phyloP scores from a whole-genome alignment of 2,329 filamentous ascomycete genomes.

The Pestalotiopsis sp. region DNA sequence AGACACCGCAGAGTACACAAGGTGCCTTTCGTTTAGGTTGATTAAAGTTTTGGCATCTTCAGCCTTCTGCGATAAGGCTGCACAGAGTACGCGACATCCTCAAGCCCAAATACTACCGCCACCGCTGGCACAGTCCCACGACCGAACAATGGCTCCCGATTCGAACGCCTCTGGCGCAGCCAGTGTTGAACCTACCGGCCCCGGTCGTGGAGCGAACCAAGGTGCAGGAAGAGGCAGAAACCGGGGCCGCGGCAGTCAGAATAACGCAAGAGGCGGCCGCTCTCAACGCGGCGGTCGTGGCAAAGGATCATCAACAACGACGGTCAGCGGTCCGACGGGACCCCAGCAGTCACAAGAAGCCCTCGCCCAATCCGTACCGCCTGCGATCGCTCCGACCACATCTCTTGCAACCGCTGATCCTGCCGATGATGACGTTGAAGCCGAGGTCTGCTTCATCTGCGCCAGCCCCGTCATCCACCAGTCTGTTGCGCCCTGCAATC shows the following conservation, averaged over 20 bases:
- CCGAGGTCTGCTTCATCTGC: constrained; percentile 96
- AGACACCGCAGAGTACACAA: background rate
- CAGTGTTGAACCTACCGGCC: constrained; percentile 20
- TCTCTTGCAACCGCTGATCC: constrained; percentile 31
- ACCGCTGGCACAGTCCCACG: background rate
- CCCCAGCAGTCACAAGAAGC: constrained; percentile 23
- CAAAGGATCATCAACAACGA: constrained; percentile 39
- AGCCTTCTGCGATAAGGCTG: too few relatives aligned
- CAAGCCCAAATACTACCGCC: background rate
- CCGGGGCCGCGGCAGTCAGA: constrained; percentile 43
- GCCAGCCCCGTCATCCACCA: constrained; percentile 87
- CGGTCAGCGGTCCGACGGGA: constrained; percentile 29
- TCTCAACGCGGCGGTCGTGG: constrained; percentile 34
- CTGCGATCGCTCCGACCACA: background rate
- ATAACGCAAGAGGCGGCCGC: constrained; percentile 43
- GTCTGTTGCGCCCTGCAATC: constrained; percentile 91
- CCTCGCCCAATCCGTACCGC: background rate
- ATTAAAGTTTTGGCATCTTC: background rate
- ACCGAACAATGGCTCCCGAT: constrained; percentile 7
- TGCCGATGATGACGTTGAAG: constrained; percentile 63
- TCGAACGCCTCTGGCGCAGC: background rate
- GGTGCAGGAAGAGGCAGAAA: constrained; percentile 39
- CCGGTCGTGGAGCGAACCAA: constrained; percentile 34
- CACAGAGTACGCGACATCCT: background rate
- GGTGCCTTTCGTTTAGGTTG: background rate